Conservation (phyloP, 2,329 filamentous ascomycete species). For the Curvularia sp. region DNA sequence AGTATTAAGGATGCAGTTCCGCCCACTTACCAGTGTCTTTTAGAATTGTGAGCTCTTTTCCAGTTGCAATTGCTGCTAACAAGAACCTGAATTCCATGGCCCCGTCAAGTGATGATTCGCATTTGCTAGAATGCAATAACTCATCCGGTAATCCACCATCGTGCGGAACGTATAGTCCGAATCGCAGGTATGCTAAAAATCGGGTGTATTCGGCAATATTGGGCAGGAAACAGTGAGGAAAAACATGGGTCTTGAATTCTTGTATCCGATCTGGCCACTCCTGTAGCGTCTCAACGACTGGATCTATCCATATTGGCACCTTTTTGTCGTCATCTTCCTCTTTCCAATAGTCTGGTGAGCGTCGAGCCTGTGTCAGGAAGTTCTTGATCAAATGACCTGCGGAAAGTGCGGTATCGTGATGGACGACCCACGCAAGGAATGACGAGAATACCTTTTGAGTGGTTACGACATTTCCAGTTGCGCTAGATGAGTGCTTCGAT, state of each 20-base stretch:
- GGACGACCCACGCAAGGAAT: constrained; percentile 48
- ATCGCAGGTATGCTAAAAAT: constrained; percentile 51
- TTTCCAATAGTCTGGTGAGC: constrained; percentile 20
- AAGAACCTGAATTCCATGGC: constrained; percentile 45
- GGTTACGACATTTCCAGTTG: constrained; percentile 5
- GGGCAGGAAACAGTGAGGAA: constrained; percentile 56
- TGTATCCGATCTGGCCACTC: constrained; percentile 47
- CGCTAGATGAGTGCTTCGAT: constrained; percentile 14
- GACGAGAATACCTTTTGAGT: constrained; percentile 32
- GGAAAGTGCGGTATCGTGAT: constrained; percentile 51
- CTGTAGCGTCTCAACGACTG: constrained; percentile 44
- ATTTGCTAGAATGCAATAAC: constrained; percentile 11
- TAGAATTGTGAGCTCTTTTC: constrained; percentile 57
- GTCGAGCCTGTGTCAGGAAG: constrained; percentile 40
- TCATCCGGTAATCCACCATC: constrained; percentile 25
- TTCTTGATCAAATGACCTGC: constrained; percentile 50
- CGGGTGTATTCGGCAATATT: constrained; percentile 49
- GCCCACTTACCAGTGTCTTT: constrained; percentile 46
- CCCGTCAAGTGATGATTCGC: constrained; percentile 20
- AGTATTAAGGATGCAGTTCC: not conserved
- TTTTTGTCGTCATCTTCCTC: constrained; percentile 1
- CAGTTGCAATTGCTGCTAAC: constrained; percentile 52
- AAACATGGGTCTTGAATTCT: constrained; percentile 55
- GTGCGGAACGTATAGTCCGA: constrained; percentile 39
- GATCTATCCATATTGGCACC: constrained; percentile 49